A percentile compares a stretch with the other conserved stretches of the same genome.
phyloP scores from a whole-genome alignment of 345 rosid genomes.

The Melaleuca alternifolia region DNA sequence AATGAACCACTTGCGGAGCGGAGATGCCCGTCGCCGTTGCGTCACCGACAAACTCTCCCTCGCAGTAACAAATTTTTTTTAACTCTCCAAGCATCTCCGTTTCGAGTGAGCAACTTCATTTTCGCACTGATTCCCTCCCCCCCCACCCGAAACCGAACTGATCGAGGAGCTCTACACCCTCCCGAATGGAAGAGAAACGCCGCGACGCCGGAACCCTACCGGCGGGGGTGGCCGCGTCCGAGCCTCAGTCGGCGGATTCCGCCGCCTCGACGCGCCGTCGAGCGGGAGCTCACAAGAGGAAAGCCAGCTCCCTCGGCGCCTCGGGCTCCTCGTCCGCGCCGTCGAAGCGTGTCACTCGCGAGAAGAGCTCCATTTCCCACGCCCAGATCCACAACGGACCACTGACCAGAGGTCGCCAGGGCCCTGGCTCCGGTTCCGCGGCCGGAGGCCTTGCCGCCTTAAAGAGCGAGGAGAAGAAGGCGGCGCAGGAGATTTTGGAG shows the following conservation, averaged over 20 bases:
- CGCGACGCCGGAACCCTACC: constrained; percentile 38
- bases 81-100: background rate
- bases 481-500: constrained; percentile 2
- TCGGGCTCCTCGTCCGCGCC: constrained; percentile 39
- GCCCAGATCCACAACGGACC: constrained; percentile 80
- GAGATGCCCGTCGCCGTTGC: background rate
- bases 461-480: constrained; percentile 18
- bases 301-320: constrained; percentile 39
- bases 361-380: constrained; percentile 52
- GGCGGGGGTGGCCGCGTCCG: constrained; percentile 18
- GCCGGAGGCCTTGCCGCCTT: constrained; percentile 1
- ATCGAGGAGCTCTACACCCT: background rate
- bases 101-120: background rate
- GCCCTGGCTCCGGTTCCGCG: constrained; percentile 28
- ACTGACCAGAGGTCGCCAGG: constrained; percentile 85
- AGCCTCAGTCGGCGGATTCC: constrained; percentile 51
- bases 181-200: constrained; percentile 53
- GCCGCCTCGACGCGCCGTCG: constrained; percentile 56
- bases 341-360: constrained; percentile 74
- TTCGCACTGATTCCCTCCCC: background rate
- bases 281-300: constrained; percentile 59
- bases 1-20: background rate
- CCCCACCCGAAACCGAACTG: background rate
- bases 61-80: background rate
- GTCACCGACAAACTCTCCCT: background rate